These are phyloP conservation scores for Hemileia vastatrix DNA, from an alignment of 1,284 basidiomycete genomes.

Conservation along the genomic window DNA sequence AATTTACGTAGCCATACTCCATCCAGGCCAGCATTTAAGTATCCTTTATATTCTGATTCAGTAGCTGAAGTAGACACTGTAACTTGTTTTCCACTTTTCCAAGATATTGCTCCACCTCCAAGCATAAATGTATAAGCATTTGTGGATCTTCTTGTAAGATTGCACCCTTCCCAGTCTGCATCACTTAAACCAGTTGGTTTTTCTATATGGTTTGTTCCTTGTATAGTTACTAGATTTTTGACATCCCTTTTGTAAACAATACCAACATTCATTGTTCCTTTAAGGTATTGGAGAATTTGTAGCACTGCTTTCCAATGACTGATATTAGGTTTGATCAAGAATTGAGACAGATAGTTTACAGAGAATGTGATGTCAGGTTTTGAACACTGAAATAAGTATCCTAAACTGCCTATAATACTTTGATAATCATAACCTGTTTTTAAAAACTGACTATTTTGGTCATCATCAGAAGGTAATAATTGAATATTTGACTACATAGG, in stretches of 20 bases:
- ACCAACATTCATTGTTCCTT: no score
- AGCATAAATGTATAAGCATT: background rate
- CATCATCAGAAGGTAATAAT: no score
- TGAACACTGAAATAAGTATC: background rate
- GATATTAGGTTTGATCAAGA: background rate
- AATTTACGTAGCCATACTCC: background rate
- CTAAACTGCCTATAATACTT: background rate
- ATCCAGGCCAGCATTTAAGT: background rate
- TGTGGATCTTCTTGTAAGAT: background rate
- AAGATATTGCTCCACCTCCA: background rate
- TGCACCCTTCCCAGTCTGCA: background rate
- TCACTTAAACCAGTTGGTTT: background rate
- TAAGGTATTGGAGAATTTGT: background rate
- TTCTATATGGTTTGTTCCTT: no score
- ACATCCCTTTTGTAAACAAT: no score
- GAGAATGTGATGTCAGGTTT: background rate
- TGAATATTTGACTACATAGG: no score
- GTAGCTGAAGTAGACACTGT: background rate
- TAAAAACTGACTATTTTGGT: no score
- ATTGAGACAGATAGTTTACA: constrained; percentile 3
- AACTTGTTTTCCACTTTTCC: background rate
- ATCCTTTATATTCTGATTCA: background rate
- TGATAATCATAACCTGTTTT: no score
- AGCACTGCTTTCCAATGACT: background rate
- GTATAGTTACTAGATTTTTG: no score